Percentiles rank a stretch among this genome's conserved stretches.
Evolutionary conservation across 345 rosid species (phyloP).

Genomic region (Lumnitzera racemosa): DNA sequence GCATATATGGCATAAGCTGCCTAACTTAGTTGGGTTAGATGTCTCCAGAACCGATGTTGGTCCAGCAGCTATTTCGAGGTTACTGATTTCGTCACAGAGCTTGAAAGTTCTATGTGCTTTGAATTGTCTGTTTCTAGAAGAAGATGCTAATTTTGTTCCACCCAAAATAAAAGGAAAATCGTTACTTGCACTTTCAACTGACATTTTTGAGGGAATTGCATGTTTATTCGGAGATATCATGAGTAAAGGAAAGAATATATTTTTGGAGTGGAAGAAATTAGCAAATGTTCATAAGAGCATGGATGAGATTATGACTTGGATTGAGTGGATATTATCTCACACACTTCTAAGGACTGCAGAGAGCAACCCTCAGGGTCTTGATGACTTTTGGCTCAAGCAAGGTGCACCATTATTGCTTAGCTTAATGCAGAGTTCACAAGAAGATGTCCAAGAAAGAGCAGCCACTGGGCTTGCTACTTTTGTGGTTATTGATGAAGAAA

Average conservation of each 20-base stretch:
- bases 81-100: constrained; percentile 52
- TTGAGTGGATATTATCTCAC: constrained; percentile 73
- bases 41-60: constrained; percentile 78
- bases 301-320: constrained; percentile 62
- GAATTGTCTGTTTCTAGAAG: constrained; percentile 58
- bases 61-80: constrained; percentile 49
- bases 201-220: constrained; percentile 51
- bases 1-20: constrained; percentile 56
- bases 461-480: constrained; percentile 91
- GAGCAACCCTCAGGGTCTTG: constrained; percentile 63
- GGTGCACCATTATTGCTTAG: constrained; percentile 64
- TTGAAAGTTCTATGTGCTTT: constrained; percentile 72
- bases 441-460: constrained; percentile 83
- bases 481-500: constrained; percentile 78
- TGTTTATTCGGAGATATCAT: constrained; percentile 47
- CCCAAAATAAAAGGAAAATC: constrained; percentile 52
- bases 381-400: constrained; percentile 79
- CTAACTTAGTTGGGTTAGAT: constrained; percentile 58
- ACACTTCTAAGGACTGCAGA: constrained; percentile 63
- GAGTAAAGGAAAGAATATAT: constrained; percentile 39
- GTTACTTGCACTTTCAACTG: constrained; percentile 41
- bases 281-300: constrained; percentile 27
- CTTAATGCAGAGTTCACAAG: constrained; percentile 73
- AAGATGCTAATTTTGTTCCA: constrained; percentile 38
- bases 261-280: constrained; percentile 49